Evolutionary conservation across 2,329 filamentous ascomycete genomes (phyloP), one percentile per base, ranked within the genome.

Genomic region (Aspergillus ochraceus): DNA sequence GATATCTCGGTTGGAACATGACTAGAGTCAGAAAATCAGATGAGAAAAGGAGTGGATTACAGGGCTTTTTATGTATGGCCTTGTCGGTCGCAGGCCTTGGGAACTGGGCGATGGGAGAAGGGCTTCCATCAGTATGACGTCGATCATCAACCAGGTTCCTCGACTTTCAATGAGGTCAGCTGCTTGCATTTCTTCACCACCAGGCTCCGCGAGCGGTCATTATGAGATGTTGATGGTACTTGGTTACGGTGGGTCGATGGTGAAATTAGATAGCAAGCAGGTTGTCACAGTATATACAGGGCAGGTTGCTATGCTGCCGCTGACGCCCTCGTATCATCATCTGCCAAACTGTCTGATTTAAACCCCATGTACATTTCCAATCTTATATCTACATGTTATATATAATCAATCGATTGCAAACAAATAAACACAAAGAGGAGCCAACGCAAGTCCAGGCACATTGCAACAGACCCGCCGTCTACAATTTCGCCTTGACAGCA

Each of bases 401-500:
- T n/a, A 42, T 42, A 42, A 42, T 4, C 14, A 42, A 42, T 42
- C 17, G 19, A 42, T n/a, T 42, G 36, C 36, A n/a, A 42, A 42
- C 1, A 17, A n/a, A 42, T 8, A n/a, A 6, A 3, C 14, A 6
- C 14, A n/a, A 8, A 6, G 17, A 42, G 5, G 45, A 19, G 9
- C 5, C 11, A 55, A 22, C 30, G 11, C 26, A 9, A 12, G 22
- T 19, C 10, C 17, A 32, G 29, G 42, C 50, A 52, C 22, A 54
- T 26, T 6, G 45, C 9, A 39, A 47, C 53, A 57, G 51, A 30
- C 54, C 54, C 52, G 59, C 52, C 56, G 54, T 61, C 55, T 67
- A 79, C 47, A 82, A 80, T 66, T 80, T 79, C 1, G 78, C 77
- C 24, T 73, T 83, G 8, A n/a, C 52, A 51, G 58, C 56, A 57